phyloP scores from a whole-genome alignment of 176 grass and related monocot species.

The Pharus latifolius region DNA sequence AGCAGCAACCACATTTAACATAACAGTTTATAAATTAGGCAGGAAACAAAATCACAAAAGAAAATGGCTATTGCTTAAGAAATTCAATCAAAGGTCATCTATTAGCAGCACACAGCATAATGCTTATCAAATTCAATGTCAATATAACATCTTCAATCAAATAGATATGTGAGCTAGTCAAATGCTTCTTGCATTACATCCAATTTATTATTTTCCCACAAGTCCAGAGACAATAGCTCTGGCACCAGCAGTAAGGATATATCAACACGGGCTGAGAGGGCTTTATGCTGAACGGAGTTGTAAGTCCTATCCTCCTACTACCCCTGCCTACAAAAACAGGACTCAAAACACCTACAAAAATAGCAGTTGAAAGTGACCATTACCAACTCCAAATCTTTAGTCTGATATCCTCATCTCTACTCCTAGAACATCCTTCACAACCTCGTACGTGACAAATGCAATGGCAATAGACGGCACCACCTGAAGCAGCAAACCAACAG shows the following conservation, averaged over 20 bases:
- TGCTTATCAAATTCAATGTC: slow-evolving; percentile 37
- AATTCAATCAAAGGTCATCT: slow-evolving; percentile 20
- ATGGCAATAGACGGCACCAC: slow-evolving; percentile 94
- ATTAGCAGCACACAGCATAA: slow-evolving; percentile 24
- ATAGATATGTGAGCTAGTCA: slow-evolving; percentile 44
- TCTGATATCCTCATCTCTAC: slow-evolving; percentile 99
- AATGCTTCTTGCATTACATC: slow-evolving; percentile 47
- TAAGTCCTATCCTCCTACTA: slow-evolving; percentile 38
- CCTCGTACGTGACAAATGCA: slow-evolving; percentile 95
- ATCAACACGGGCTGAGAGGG: slow-evolving; percentile 50
- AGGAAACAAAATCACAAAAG: too few relatives aligned
- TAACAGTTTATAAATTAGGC: too few relatives aligned
- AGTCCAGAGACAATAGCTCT: slow-evolving; percentile 42
- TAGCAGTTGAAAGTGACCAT: slow-evolving; percentile 29
- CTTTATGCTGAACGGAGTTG: slow-evolving; percentile 50
- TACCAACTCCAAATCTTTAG: slow-evolving; percentile 39
- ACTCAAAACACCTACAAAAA: slow-evolving; percentile 51
- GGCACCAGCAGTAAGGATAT: slow-evolving; percentile 51
- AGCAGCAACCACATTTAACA: too few relatives aligned
- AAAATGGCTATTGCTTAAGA: too few relatives aligned
- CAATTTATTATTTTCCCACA: slow-evolving; percentile 54
- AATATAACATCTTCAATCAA: slow-evolving; percentile 35
- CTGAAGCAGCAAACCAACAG: slow-evolving; percentile 21
- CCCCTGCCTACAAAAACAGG: slow-evolving; percentile 57
- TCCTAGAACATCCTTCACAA: slow-evolving; percentile 92